These are phyloP conservation scores for Platanthera zijinensis DNA, from an alignment of 106 monocot genomes.

Conservation along the genomic window DNA sequence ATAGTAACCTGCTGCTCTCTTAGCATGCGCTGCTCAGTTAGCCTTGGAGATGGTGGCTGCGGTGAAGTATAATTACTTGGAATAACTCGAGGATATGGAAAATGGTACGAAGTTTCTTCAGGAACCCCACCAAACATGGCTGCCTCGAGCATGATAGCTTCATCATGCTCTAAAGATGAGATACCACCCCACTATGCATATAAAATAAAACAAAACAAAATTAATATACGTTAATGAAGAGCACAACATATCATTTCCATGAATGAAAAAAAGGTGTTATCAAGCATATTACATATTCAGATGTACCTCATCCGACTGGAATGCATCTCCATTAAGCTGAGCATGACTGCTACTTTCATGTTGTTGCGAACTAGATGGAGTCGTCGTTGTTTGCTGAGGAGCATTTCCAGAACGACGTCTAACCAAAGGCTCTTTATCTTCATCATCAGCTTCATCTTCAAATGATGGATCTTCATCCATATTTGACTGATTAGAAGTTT, in stretches of 20 bases:
- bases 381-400: conserved; percentile 22
- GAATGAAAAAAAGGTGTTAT: not conserved
- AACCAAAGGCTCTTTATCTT: conserved; percentile 51
- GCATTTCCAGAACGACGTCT: conserved; percentile 28
- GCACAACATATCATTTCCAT: not conserved
- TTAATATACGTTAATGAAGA: not conserved
- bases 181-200: conserved; percentile 80
- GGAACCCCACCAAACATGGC: conserved; percentile 97
- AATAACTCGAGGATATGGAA: conserved; percentile 30
- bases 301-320: conserved; percentile 54
- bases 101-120: conserved; percentile 49
- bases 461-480: conserved; percentile 22
- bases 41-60: conserved; percentile 67
- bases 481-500: conserved; percentile 22
- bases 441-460: conserved; percentile 67
- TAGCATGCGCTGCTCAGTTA: conserved; percentile 70
- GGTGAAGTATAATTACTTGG: conserved; percentile 30
- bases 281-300: not conserved
- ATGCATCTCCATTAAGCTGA: conserved; percentile 33
- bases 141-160: conserved; percentile 98
- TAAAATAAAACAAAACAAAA: conserved; percentile 1
- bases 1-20: conserved; percentile 82
- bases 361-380: conserved; percentile 32
- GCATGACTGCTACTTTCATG: conserved; percentile 15
- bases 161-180: conserved; percentile 91